Percentiles rank a stretch among this genome's conserved stretches.
Conservation (phyloP, 2,329 filamentous ascomycete species). For the Trichoderma afroharzianum region DNA sequence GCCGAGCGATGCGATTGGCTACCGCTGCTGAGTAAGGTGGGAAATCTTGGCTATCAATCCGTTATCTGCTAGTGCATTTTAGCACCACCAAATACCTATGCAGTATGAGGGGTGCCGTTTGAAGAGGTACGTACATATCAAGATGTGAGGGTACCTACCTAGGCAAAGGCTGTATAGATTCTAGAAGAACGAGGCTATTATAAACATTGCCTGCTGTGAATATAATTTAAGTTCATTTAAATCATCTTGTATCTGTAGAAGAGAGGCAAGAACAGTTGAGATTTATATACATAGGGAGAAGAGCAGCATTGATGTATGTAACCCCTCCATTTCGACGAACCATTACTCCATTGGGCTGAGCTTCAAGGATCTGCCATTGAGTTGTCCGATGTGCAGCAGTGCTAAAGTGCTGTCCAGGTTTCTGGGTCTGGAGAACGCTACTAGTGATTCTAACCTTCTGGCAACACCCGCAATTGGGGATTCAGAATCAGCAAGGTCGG, state of each 20-base stretch:
- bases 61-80: neutral
- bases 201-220: neutral
- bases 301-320: neutral
- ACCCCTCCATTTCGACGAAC: neutral
- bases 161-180: neutral
- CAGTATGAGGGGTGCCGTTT: neutral
- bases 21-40: neutral
- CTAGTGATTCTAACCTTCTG: too few species aligned
- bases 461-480: too few species aligned
- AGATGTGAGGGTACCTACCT: too few species aligned
- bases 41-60: constrained; percentile 1
- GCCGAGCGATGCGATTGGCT: constrained; percentile 28
- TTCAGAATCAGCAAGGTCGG: too few species aligned
- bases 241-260: neutral
- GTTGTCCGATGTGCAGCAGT: neutral
- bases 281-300: neutral
- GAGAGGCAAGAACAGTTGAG: neutral
- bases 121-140: neutral
- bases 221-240: neutral
- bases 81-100: neutral
- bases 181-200: neutral
- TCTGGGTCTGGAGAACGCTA: neutral
- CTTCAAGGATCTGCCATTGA: neutral
- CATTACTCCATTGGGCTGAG: neutral
- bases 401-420: neutral